phyloP scores from a whole-genome alignment of 192 early-diverging fungal species.

The Oehlia diaphana region DNA sequence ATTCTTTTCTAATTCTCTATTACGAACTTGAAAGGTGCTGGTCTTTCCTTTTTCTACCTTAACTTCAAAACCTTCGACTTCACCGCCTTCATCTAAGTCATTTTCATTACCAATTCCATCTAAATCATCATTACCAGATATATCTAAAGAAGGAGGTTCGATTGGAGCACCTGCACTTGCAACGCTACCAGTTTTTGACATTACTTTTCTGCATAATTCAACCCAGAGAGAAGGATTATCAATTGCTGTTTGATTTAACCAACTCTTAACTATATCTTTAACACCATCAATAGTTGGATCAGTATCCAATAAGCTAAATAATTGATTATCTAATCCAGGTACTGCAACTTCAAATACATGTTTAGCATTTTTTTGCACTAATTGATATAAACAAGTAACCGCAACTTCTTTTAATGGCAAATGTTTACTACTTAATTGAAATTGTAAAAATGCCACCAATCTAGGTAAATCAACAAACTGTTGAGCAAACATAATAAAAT shows the following conservation, averaged over 20 bases:
- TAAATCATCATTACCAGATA: slow-evolving; percentile 40
- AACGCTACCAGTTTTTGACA: slow-evolving; percentile 63
- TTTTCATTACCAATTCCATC: slow-evolving; percentile 48
- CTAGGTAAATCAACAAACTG: slow-evolving; percentile 64
- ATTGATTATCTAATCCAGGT: slow-evolving; percentile 71
- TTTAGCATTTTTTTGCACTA: slow-evolving; percentile 75
- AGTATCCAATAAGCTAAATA: slow-evolving; percentile 78
- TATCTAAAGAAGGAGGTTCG: slow-evolving; percentile 26
- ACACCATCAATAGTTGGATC: slow-evolving; percentile 63
- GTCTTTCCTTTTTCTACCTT: background rate
- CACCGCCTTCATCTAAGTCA: slow-evolving; percentile 30
- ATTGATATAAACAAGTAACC: slow-evolving; percentile 83
- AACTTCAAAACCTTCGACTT: slow-evolving; percentile 27
- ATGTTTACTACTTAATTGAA: slow-evolving; percentile 62
- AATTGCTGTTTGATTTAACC: slow-evolving; percentile 58
- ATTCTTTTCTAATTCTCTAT: slow-evolving; percentile 4
- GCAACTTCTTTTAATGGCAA: slow-evolving; percentile 69
- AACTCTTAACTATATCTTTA: slow-evolving; percentile 61
- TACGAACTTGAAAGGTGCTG: background rate
- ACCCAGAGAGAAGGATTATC: slow-evolving; percentile 80
- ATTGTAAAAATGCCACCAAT: slow-evolving; percentile 76
- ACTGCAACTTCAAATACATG: slow-evolving; percentile 63
- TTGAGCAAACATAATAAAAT: slow-evolving; percentile 88
- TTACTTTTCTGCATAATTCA: slow-evolving; percentile 74
- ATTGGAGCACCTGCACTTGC: slow-evolving; percentile 34